Percentiles rank a stretch among this genome's conserved stretches.
Evolutionary conservation across 2,329 filamentous ascomycete genomes (phyloP).

Genomic region (Fusarium penzigii): DNA sequence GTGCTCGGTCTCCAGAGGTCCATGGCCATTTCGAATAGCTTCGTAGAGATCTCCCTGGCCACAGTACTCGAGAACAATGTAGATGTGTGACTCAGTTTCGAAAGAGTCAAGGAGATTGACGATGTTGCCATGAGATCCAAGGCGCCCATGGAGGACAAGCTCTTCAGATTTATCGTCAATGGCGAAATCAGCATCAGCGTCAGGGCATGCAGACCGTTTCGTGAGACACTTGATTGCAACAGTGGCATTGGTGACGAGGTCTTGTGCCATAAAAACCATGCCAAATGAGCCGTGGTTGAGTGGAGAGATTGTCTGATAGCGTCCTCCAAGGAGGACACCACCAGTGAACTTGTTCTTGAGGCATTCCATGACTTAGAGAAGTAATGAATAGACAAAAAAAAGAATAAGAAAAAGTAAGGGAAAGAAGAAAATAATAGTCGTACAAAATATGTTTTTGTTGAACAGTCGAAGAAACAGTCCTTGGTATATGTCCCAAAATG

Average conservation of each 20-base stretch:
- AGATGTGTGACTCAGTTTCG: slow-evolving; percentile 87
- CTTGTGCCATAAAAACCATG: slow-evolving; percentile 93
- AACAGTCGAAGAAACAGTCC: slow-evolving; percentile 18
- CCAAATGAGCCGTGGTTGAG: slow-evolving; percentile 99
- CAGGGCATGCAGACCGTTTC: slow-evolving; percentile 69
- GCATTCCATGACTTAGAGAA: slow-evolving; percentile 66
- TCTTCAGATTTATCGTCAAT: slow-evolving; percentile 84
- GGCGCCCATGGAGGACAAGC: slow-evolving; percentile 73
- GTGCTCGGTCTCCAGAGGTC: slow-evolving; percentile 91
- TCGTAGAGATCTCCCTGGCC: slow-evolving; percentile 95
- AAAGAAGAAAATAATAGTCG: slow-evolving; percentile 28
- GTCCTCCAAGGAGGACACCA: slow-evolving; percentile 81
- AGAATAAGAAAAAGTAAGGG: slow-evolving; percentile 17
- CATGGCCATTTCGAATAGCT: slow-evolving; percentile 85
- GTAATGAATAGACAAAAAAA: slow-evolving; percentile 18
- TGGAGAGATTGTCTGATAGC: slow-evolving; percentile 87
- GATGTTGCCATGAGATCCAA: slow-evolving; percentile 83
- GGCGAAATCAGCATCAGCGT: slow-evolving; percentile 64
- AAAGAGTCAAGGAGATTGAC: slow-evolving; percentile 92
- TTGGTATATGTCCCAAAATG: slow-evolving; percentile 3
- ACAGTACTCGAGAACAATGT: slow-evolving; percentile 94
- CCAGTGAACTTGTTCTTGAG: slow-evolving; percentile 79
- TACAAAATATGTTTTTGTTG: slow-evolving; percentile 31
- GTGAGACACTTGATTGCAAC: slow-evolving; percentile 97
- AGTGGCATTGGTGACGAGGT: slow-evolving; percentile 71